These are phyloP conservation scores for Puccinia polysora DNA, from an alignment of 1,284 basidiomycete species.

Conservation along the genomic window DNA sequence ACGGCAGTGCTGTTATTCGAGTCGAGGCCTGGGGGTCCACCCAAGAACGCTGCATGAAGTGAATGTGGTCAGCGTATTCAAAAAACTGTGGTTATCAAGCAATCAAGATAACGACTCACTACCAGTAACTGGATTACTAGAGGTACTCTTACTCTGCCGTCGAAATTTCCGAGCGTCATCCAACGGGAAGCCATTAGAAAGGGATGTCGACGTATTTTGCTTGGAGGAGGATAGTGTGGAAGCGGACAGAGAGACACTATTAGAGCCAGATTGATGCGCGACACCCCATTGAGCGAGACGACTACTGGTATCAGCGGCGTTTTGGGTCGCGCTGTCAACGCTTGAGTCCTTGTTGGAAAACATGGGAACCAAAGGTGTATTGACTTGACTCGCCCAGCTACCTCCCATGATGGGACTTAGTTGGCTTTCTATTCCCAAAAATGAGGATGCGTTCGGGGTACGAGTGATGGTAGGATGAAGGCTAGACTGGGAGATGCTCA, in stretches of 20 bases:
- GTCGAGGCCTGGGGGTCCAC: not conserved
- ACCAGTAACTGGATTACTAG: not conserved
- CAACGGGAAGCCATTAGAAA: conserved; percentile 5
- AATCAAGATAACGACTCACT: not conserved
- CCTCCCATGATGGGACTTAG: conserved; percentile 54
- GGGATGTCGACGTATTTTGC: not conserved
- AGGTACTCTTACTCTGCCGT: conserved; percentile 17
- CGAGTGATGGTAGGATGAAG: not conserved
- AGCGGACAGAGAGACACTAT: not conserved
- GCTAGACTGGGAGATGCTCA: conserved; percentile 53
- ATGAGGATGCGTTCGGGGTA: not conserved
- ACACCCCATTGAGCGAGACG: conserved; percentile 57
- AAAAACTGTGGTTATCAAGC: not conserved
- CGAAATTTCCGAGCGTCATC: conserved; percentile 23
- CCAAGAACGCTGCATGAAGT: not conserved
- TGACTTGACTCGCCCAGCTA: conserved; percentile 97
- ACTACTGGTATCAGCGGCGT: conserved; percentile 64
- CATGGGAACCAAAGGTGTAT: conserved; percentile 87
- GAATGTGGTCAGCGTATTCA: not conserved
- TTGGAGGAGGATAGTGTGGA: not conserved
- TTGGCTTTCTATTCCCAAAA: conserved; percentile 44
- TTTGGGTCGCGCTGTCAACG: conserved; percentile 55
- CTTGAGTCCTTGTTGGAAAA: conserved; percentile 61
- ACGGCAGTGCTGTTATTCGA: not conserved
- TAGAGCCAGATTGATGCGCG: conserved; percentile 23